Conservation (phyloP, 768 basidiomycete species). For the Hygrophoropsis aurantiaca region DNA sequence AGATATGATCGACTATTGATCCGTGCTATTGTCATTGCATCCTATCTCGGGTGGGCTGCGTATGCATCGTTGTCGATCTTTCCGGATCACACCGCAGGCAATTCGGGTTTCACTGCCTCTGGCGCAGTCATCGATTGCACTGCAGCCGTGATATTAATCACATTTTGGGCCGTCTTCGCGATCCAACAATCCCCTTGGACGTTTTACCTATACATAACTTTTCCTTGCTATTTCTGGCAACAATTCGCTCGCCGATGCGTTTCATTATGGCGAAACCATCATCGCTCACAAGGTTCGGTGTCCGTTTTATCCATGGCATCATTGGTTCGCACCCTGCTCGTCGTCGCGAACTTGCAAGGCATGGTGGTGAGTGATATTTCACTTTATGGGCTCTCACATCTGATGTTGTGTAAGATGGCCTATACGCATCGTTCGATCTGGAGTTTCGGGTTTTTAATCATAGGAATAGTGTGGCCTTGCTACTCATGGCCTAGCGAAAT, state of each 20-base stretch:
- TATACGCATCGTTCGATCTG: slow-evolving; percentile 73
- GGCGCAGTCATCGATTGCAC: slow-evolving; percentile 14
- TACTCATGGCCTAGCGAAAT: slow-evolving; percentile 43
- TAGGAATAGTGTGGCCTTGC: slow-evolving; percentile 68
- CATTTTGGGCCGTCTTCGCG: slow-evolving; percentile 52
- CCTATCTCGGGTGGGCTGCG: slow-evolving; percentile 78
- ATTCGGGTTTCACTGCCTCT: slow-evolving; percentile 9
- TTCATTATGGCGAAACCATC: slow-evolving; percentile 8
- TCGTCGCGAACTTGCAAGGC: slow-evolving; percentile 49
- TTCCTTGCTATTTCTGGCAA: slow-evolving; percentile 79
- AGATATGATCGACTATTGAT: slow-evolving; percentile 77
- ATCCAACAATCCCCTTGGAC: slow-evolving; percentile 68
- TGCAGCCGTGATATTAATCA: slow-evolving; percentile 28
- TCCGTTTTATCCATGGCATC: slow-evolving; percentile 20
- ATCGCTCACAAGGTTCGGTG: no score
- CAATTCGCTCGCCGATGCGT: slow-evolving; percentile 40
- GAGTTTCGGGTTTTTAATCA: slow-evolving; percentile 61
- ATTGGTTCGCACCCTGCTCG: slow-evolving; percentile 29
- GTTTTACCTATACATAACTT: slow-evolving; percentile 73
- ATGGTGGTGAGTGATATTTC: slow-evolving; percentile 64
- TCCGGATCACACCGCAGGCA: slow-evolving; percentile 16
- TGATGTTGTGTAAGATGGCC: slow-evolving; percentile 44
- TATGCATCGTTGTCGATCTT: slow-evolving; percentile 61
- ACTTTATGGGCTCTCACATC: slow-evolving; percentile 3
- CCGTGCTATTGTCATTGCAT: slow-evolving; percentile 62